phyloP scores from a whole-genome alignment of 495 filamentous ascomycete genomes.

The Podospora sp. region DNA sequence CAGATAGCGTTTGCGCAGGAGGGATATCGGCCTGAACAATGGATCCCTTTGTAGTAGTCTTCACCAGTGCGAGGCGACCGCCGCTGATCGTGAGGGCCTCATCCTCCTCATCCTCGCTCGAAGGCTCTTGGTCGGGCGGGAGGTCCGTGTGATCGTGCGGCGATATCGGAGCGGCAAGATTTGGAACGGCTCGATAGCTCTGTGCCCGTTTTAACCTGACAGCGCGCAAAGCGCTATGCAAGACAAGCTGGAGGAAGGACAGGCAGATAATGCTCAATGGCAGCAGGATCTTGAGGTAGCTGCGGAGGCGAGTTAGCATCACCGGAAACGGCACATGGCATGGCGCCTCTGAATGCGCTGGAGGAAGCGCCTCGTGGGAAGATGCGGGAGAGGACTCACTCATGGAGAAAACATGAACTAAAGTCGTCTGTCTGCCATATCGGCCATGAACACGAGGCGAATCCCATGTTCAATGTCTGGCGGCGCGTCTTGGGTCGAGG shows the following conservation, averaged over 20 bases:
- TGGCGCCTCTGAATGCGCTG: not conserved
- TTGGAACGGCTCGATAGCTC: conserved; percentile 54
- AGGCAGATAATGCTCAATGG: conserved; percentile 70
- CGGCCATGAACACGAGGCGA: conserved; percentile 75
- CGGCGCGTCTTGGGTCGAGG: conserved; percentile 25
- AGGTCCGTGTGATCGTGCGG: conserved; percentile 51
- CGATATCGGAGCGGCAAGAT: conserved; percentile 42
- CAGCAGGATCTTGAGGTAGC: conserved; percentile 81
- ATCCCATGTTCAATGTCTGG: conserved; percentile 40
- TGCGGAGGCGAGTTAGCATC: conserved; percentile 41
- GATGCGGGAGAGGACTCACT: conserved; percentile 59
- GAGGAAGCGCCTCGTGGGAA: not conserved
- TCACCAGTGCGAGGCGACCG: conserved; percentile 59
- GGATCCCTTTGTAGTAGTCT: conserved; percentile 62
- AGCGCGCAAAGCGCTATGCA: conserved; percentile 54
- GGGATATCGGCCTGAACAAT: conserved; percentile 79
- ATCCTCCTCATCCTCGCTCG: conserved; percentile 63
- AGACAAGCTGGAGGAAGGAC: conserved; percentile 67
- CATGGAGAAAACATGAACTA: conserved; percentile 80
- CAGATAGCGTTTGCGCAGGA: conserved; percentile 66
- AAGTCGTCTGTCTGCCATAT: conserved; percentile 91
- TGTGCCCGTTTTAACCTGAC: conserved; percentile 48
- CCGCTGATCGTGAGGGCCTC: conserved; percentile 57
- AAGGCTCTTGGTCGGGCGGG: conserved; percentile 47
- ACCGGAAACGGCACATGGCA: conserved; percentile 10